Base-by-base conservation (phyloP, 768 basidiomycete species). In the Tricholoma sp. region DNA sequence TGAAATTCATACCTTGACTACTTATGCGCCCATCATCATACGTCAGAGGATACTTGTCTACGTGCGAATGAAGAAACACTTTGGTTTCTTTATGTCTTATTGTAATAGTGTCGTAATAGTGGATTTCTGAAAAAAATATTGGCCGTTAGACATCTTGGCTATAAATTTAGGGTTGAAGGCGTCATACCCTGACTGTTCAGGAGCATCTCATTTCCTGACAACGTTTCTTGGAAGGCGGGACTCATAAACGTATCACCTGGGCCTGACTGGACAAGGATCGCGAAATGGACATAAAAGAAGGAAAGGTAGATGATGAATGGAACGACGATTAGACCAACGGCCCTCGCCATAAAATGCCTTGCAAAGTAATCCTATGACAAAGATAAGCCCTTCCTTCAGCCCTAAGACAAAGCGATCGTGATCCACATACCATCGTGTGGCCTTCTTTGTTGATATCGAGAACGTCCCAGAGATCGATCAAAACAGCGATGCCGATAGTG, bases 201-300 rank as follows among this genome's bases (percentile, higher is more conserved):
- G 55, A 98, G 73, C 72, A 99, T 78, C 65, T 98, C 94, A 62
- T 97, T 99, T 31, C 94, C 94, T 18, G 78, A 71, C 51, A 99
- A 77, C 15, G 94, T 97, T 74, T 98, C 94, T 72, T 99, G 97
- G 84, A 99, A 99, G 4, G 86, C 87, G 6, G 97, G 95, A 68
- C 90, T 94, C 97, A 98, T 98, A 76, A 98, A 99, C 37, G 80
- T 78, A 66, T 98, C 97, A 5, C 97, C 97, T 32, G 94, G 82
- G 24, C 97, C 97, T 10, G 94, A 94, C 61, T 86, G 80, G 7
- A 77, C 89, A 61, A 98, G 84, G 59, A 98, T 79, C 28, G 87
- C 77, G 66, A 99, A 96, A 71, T 99, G 97, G 24, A 97, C 73
- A 73, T 89, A 99, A 80, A 99, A 99, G 80, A 96, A 93, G 13